Base-by-base conservation (phyloP, 2,329 filamentous ascomycete genomes). In the Diplodia mutila region DNA sequence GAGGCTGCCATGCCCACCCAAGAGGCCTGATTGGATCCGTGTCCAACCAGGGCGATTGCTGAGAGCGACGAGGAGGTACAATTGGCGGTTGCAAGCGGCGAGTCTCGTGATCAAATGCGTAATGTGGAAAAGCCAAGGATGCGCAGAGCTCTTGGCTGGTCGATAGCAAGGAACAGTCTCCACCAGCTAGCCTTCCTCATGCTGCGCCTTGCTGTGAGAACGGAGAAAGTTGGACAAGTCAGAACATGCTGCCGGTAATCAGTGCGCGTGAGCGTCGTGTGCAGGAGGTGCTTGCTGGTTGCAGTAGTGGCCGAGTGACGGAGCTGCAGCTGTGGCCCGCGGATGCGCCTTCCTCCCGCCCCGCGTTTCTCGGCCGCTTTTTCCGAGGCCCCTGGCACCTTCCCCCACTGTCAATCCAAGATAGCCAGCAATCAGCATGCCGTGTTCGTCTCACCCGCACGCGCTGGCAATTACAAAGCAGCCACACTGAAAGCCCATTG, bases 111-210 rank as follows among this genome's bases (percentile, higher is more conserved):
- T 32, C 39, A 34, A 51, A 21, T 55, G 39, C 64, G 46, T 59
- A 55, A 59, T 66, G 52, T 7, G 63, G 52, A 55, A 6, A 3
- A 37, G 59, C 59, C 59, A 63, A 63, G 59, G 29, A 51, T 55
- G 52, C 64, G 64, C 52, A 66, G 49, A n/a, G 29, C 53, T 42
- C 64, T 66, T 66, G 64, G 64, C 53, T 51, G 53, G 27, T 23
- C 27, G 64, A 66, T 34, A 66, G 57, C 53, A 66, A 66, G 54
- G 64, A 66, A 66, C 11, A 18, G 59, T 51, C 59, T 63, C 59
- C 59, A 63, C 59, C 27, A 27, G 46, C 46, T 37, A 34, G 39
- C 55, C 39, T 32, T 21, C 12, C 39, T 27, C 23, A 48, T 18
- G 39, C 42, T 51, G 46, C 59, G 59, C 29, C 59, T 21, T 37